Evolutionary conservation across 768 basidiomycete species (phyloP), one percentile per base, ranked within the genome.

Genomic region (Tricholoma furcatifolium): DNA sequence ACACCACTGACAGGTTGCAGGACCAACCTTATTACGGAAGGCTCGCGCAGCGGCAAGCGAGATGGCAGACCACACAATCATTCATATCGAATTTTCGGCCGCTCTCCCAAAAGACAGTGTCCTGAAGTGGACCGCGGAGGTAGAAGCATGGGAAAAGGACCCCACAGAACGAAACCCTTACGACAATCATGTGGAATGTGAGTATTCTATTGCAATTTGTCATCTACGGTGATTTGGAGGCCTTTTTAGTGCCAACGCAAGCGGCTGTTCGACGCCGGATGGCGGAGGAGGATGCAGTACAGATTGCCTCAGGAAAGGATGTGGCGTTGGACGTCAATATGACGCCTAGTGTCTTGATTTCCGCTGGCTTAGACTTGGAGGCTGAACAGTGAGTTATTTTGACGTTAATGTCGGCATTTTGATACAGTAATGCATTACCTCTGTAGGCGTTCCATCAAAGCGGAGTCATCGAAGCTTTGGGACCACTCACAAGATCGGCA

Each of bases 321-420:
- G 38, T 47, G 12, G n/a, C 51, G 3, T 39, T 57, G 7, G 54
- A 61, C 27, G 51, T 49, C 18, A 51, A 47, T 17, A 34, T 61
- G 17, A 54, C 54, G 17, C 45, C 41, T 17, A 55, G 49, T 32
- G 50, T 47, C 9, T 41, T 56, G 4, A 55, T 65, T 11, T 47
- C 47, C 2, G 46, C 41, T 5, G 60, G 59, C 2, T 35, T 65
- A 3, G 61, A 62, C 18, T 41, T 62, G 0, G 59, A 65, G 31
- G 52, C 51, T 24, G 57, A 61, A 38, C 60, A 61, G 64, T 65
- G 38, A 31, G 58, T n/a, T 60, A 17, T 30, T 43, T 17, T 23
- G 32, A 14, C 2, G 2, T 23, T 21, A 9, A 14, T 6, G 30
- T 50, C n/a, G 31, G 40, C n/a, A 50, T 50, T 20, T 42, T 32